Evolutionary conservation across 768 basidiomycete genomes (phyloP), one percentile per base, ranked within the genome.

Genomic region (Mycena polygramma): DNA sequence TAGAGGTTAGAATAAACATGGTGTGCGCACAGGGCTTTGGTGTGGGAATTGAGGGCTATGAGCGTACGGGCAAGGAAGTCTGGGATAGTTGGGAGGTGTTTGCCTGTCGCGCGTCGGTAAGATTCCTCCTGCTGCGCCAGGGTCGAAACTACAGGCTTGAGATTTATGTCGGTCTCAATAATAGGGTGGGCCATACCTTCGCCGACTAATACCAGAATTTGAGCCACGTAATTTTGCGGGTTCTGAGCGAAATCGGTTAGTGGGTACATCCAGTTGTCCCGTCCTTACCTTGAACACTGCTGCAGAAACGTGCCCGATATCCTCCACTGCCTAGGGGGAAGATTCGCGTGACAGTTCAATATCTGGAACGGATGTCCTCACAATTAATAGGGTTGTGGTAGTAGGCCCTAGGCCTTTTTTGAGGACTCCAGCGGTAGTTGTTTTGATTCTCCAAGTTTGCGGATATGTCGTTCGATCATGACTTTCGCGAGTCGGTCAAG

Each of bases 391-490:
- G n/a, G n/a, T n/a, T n/a, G n/a, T n/a, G n/a, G n/a, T n/a, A n/a
- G n/a, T n/a, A n/a, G n/a, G n/a, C n/a, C n/a, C n/a, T n/a, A n/a
- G n/a, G n/a, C n/a, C n/a, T n/a, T n/a, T n/a, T n/a, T n/a, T n/a
- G n/a, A n/a, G n/a, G n/a, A n/a, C n/a, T n/a, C n/a, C n/a, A n/a
- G n/a, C n/a, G n/a, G n/a, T n/a, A 84, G 68, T 1, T 79, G 80
- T 55, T 77, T 77, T 6, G 68, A 37, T 24, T 63, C 55, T 20
- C 79, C 79, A 0, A 83, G 70, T 14, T 71, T 74, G 26, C 73
- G 74, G 54, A 85, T 65, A 70, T 85, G 80, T 13, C 77, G 72
- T 64, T 85, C 84, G 20, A 85, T 81, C 8, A 64, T 73, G 14
- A 81, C 79, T 69, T 85, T 85, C 6, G 82, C 82, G 14, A 66